phyloP scores from a whole-genome alignment of 2,329 filamentous ascomycete species.

The Plenodomus biglobosus region DNA sequence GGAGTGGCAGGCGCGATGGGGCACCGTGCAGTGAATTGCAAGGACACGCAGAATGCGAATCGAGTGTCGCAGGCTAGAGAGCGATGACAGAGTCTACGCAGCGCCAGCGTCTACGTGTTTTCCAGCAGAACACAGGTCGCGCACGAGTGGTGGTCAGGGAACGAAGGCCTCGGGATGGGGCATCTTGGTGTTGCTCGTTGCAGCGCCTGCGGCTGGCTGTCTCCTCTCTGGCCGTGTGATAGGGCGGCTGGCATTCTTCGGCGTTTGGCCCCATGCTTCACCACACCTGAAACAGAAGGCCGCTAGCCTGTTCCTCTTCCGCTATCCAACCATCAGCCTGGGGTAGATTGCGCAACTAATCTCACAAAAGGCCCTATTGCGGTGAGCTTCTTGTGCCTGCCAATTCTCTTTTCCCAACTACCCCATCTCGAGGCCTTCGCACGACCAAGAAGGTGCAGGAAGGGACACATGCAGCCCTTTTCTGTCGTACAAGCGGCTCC shows the following conservation, averaged over 20 bases:
- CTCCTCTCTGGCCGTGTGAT: conserved; percentile 15
- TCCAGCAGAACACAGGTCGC: conserved; percentile 11
- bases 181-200: conserved; percentile 7
- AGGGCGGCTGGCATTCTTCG: conserved; percentile 11
- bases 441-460: not conserved
- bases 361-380: not conserved
- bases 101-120: conserved; percentile 33
- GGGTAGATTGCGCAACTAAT: conserved; percentile 23
- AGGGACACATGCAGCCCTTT: not conserved
- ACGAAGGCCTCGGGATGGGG: conserved; percentile 7
- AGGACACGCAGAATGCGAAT: conserved; percentile 13
- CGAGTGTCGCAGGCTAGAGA: conserved; percentile 16
- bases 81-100: conserved; percentile 22
- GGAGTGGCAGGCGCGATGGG: conserved; percentile 29
- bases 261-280: conserved; percentile 23
- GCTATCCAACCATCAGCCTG: conserved; percentile 5
- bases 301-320: conserved; percentile 23
- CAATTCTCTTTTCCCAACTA: too few relatives aligned
- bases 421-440: not conserved
- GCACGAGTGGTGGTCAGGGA: conserved; percentile 32
- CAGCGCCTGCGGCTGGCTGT: conserved; percentile 16
- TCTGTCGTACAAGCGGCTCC: conserved; percentile 25
- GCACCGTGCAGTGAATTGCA: conserved; percentile 18
- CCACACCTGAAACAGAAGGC: conserved; percentile 18
- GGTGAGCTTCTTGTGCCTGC: too few relatives aligned